These are phyloP conservation scores for Pinus taeda DNA, from an alignment of 75 land plant genomes.

Conservation along the genomic window DNA sequence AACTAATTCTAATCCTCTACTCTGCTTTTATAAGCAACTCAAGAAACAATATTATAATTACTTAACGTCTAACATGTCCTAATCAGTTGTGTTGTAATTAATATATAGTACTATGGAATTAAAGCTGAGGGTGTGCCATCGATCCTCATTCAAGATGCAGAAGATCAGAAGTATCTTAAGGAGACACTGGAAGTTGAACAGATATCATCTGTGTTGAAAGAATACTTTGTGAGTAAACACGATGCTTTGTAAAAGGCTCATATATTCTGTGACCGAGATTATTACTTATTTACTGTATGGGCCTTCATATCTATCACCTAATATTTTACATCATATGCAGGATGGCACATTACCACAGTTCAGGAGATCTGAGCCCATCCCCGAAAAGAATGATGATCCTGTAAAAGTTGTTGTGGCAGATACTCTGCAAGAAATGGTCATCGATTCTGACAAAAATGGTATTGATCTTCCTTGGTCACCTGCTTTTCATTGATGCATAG, in stretches of 20 bases:
- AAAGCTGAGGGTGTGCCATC: constrained; percentile 62
- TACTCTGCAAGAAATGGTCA: constrained; percentile 68
- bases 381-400: constrained; percentile 81
- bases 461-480: neutral
- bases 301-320: neutral
- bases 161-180: constrained; percentile 60
- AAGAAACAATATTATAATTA: too few species aligned
- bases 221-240: constrained; percentile 45
- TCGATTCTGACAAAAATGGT: constrained; percentile 96
- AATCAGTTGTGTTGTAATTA: neutral
- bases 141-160: constrained; percentile 58
- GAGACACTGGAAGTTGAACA: constrained; percentile 49
- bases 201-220: constrained; percentile 70
- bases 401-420: constrained; percentile 93
- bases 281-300: neutral
- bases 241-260: too few species aligned
- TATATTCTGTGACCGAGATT: too few species aligned
- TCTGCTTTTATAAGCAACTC: neutral
- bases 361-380: constrained; percentile 81
- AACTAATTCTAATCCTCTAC: neutral
- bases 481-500: neutral
- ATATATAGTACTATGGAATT: constrained; percentile 77
- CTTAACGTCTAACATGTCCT: neutral
- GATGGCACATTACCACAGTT: constrained; percentile 62
- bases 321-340: constrained; percentile 26